phyloP scores from a whole-genome alignment of 2,329 filamentous ascomycete genomes.

The Fusarium gaditjirri region DNA sequence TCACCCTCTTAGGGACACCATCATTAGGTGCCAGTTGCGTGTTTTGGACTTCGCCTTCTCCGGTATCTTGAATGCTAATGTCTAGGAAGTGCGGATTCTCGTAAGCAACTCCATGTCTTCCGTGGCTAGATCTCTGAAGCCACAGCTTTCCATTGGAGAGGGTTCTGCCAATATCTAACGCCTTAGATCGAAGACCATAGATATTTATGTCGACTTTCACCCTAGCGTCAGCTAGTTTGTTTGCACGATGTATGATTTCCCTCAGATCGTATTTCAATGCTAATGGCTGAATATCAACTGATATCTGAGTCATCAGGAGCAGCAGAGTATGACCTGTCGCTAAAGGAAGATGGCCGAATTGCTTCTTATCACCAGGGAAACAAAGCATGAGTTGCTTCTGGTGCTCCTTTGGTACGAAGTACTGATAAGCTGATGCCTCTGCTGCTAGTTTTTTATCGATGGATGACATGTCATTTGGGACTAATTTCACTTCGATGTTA shows the following conservation, averaged over 20 bases:
- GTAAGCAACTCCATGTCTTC: neutral
- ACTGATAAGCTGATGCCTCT: neutral
- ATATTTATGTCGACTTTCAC: conserved; percentile 13
- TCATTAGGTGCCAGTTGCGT: accelerated
- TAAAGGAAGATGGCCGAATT: neutral
- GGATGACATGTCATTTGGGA: neutral
- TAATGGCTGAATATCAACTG: neutral
- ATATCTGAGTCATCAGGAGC: neutral
- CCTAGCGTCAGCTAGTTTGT: neutral
- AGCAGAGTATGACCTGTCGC: neutral
- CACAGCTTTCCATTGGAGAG: neutral
- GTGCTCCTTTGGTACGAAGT: neutral
- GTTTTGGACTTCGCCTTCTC: accelerated
- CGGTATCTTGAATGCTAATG: neutral
- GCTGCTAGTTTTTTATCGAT: neutral
- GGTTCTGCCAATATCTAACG: accelerated
- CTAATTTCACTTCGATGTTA: conserved; percentile 12
- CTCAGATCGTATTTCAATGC: neutral
- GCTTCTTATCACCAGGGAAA: neutral
- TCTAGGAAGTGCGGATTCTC: conserved; percentile 6
- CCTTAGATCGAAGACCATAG: neutral
- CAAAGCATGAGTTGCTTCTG: conserved; percentile 9
- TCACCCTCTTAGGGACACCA: neutral
- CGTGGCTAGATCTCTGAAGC: conserved; percentile 4
- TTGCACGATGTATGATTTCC: conserved; percentile 1